Evolutionary conservation across 176 grass and related monocot species (phyloP).

Genomic region (Areca catechu): DNA sequence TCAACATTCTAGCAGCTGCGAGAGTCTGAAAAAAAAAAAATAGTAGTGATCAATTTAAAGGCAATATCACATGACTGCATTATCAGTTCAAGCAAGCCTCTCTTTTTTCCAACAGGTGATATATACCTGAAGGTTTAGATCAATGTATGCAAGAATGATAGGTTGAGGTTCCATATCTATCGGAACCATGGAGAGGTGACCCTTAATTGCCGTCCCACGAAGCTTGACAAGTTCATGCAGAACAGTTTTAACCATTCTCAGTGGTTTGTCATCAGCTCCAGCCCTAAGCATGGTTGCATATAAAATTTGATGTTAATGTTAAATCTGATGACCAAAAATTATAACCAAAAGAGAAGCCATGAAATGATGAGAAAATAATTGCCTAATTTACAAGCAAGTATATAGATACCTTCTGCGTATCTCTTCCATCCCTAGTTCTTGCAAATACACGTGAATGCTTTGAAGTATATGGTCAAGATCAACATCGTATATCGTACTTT

Average conservation of each 20-base stretch:
- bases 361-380: neutral
- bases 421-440: constrained; percentile 98
- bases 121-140: constrained; percentile 98
- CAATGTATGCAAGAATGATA: constrained; percentile 98
- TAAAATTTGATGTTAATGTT: constrained; percentile 2
- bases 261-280: constrained; percentile 95
- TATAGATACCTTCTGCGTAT: constrained; percentile 73
- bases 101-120: neutral
- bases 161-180: constrained; percentile 97
- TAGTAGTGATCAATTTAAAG: neutral
- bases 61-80: neutral
- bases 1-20: constrained; percentile 98
- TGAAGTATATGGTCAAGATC: constrained; percentile 97
- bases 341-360: neutral
- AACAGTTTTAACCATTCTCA: constrained; percentile 99
- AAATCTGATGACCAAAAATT: too few species aligned
- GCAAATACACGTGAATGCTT: constrained; percentile 94
- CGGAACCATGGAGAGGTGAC: constrained; percentile 99
- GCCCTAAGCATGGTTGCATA: constrained; percentile 41
- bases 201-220: constrained; percentile 90
- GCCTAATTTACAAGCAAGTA: constrained; percentile 1
- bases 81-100: too few species aligned
- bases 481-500: constrained; percentile 90
- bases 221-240: constrained; percentile 99
- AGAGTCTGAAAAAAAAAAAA: constrained; percentile 44